phyloP scores from a whole-genome alignment of 1,284 basidiomycete species.

The Bondarzewia mesenterica region DNA sequence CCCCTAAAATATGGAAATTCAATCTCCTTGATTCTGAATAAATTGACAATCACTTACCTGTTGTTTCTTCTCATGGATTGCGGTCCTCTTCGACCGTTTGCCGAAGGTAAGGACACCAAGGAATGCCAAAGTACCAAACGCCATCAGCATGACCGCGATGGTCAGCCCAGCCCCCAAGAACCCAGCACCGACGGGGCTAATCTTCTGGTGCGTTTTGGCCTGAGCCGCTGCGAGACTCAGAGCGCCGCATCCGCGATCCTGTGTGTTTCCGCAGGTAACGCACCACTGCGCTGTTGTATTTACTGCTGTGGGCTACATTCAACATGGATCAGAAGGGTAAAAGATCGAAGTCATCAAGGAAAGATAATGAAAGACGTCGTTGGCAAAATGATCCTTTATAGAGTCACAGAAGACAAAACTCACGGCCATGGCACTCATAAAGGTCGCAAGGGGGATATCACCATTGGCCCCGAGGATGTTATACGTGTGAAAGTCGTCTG shows the following conservation, averaged over 20 bases:
- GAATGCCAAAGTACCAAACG: slow-evolving; percentile 33
- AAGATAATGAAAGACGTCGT: background rate
- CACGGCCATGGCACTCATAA: slow-evolving; percentile 45
- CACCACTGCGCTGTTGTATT: slow-evolving; percentile 56
- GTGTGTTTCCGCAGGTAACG: slow-evolving; percentile 42
- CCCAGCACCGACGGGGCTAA: slow-evolving; percentile 52
- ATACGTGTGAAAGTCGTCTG: slow-evolving; percentile 23
- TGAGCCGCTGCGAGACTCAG: slow-evolving; percentile 29
- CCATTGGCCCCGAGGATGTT: slow-evolving; percentile 21
- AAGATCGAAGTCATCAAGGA: no score
- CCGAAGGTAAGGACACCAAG: slow-evolving; percentile 38
- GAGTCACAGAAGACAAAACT: slow-evolving; percentile 10
- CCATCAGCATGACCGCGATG: slow-evolving; percentile 32
- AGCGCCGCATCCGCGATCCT: slow-evolving; percentile 48
- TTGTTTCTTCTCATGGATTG: background rate
- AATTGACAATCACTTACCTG: background rate
- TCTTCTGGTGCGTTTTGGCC: slow-evolving; percentile 26
- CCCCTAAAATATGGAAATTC: background rate
- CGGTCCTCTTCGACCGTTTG: background rate
- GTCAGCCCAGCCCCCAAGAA: slow-evolving; percentile 59
- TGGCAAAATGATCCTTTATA: background rate
- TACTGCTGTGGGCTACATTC: slow-evolving; percentile 35
- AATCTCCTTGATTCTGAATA: background rate
- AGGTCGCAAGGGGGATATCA: slow-evolving; percentile 50
- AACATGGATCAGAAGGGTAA: no score